Percentiles rank a stretch among this genome's conserved stretches.
phyloP scores from a whole-genome alignment of 345 rosid genomes.

The Populus ilicifolia region DNA sequence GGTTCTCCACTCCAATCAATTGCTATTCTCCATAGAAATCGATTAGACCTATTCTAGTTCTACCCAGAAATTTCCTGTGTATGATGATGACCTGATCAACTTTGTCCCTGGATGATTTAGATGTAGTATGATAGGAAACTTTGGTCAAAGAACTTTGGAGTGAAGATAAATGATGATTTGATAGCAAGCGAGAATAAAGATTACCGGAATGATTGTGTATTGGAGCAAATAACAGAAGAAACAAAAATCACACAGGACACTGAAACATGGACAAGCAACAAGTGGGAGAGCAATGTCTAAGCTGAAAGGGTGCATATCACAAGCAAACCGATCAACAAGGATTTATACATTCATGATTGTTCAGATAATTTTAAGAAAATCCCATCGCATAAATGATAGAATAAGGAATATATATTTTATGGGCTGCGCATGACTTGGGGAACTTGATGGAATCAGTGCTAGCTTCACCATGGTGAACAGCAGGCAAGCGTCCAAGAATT shows the following conservation, averaged over 20 bases:
- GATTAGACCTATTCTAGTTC: slow-evolving; percentile 4
- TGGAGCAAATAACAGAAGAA: neutral
- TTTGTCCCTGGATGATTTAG: neutral
- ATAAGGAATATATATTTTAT: neutral
- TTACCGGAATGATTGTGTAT: neutral
- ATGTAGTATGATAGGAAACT: slow-evolving; percentile 16
- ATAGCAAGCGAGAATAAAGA: neutral
- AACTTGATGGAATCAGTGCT: neutral
- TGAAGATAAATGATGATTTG: slow-evolving; percentile 6
- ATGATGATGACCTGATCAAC: neutral
- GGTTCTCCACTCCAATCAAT: slow-evolving; percentile 1
- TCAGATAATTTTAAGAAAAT: neutral
- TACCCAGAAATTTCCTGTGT: neutral
- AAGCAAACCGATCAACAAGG: neutral
- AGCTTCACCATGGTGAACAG: neutral
- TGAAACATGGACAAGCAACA: slow-evolving; percentile 10
- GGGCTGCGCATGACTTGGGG: neutral
- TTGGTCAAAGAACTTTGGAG: slow-evolving; percentile 16
- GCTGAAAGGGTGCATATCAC: neutral
- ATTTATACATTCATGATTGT: neutral
- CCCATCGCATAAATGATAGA: neutral
- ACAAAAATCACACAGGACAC: neutral
- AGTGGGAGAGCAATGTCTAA: slow-evolving; percentile 1
- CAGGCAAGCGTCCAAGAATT: neutral
- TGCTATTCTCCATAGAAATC: neutral